phyloP scores from a whole-genome alignment of 352 stramenopile species.

The Elongisporangium prolatum region DNA sequence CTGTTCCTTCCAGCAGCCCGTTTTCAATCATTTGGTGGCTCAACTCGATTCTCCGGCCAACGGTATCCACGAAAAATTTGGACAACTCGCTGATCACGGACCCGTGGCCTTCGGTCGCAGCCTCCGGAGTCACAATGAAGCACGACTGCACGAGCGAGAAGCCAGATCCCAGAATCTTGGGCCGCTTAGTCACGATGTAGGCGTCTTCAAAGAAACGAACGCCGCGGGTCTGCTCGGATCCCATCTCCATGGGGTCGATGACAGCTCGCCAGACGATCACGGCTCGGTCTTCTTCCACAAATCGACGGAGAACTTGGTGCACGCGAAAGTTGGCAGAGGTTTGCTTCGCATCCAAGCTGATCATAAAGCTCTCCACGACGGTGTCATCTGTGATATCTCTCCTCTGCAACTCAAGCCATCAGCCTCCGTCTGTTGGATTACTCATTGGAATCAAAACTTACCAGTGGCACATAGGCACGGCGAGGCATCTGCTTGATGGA shows the following conservation, averaged over 20 bases:
- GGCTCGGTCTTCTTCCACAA: constrained; percentile 35
- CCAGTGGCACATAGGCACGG: too few relatives aligned
- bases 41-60: constrained; percentile 10
- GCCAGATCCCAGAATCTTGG: constrained; percentile 19
- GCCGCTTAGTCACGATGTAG: constrained; percentile 44
- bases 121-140: constrained; percentile 46
- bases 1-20: background rate
- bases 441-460: too few relatives aligned
- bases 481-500: too few relatives aligned
- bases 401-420: too few relatives aligned
- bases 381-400: constrained; percentile 27
- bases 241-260: constrained; percentile 49
- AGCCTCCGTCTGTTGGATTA: too few relatives aligned
- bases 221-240: constrained; percentile 25
- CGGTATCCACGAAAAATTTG: constrained; percentile 32
- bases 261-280: constrained; percentile 59
- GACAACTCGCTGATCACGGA: constrained; percentile 17
- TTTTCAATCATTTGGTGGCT: constrained; percentile 55
- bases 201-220: constrained; percentile 48
- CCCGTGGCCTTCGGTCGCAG: too few relatives aligned
- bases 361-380: constrained; percentile 50
- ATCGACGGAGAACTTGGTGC: constrained; percentile 50
- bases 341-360: constrained; percentile 47
- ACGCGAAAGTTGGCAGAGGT: constrained; percentile 45
- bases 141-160: constrained; percentile 49